These are phyloP conservation scores for Canna indica DNA, from an alignment of 176 grass and related monocot genomes.

Conservation along the genomic window DNA sequence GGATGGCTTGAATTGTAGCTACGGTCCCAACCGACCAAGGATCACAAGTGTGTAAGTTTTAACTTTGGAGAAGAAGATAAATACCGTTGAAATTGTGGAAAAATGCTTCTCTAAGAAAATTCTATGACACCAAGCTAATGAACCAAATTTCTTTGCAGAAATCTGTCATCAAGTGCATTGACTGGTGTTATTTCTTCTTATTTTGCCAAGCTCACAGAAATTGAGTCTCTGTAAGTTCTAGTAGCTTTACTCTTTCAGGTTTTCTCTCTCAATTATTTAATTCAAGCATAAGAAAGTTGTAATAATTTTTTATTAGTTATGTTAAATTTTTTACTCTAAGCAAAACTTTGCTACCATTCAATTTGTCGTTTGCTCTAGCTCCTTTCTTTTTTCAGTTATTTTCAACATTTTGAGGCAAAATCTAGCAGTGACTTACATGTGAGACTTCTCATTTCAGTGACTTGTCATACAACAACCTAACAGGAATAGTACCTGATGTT, in stretches of 20 bases:
- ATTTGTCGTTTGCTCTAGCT: background rate
- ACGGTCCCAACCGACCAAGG: slow-evolving; percentile 27
- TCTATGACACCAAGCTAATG: background rate
- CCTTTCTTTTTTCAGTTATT: background rate
- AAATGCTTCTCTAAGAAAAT: background rate
- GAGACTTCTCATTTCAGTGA: slow-evolving; percentile 31
- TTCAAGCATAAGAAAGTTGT: background rate
- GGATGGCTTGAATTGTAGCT: slow-evolving; percentile 50
- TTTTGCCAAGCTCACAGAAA: slow-evolving; percentile 31
- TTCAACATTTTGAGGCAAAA: background rate
- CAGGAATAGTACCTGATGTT: slow-evolving; percentile 33
- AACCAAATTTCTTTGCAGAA: slow-evolving; percentile 27
- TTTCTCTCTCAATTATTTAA: background rate
- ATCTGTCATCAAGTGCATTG: slow-evolving; percentile 34
- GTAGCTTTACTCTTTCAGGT: background rate
- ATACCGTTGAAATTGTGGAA: background rate
- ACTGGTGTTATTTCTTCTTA: slow-evolving; percentile 29
- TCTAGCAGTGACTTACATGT: background rate
- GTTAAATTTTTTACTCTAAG: background rate
- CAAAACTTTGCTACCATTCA: background rate
- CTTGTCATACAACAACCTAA: slow-evolving; percentile 56
- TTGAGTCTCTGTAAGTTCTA: slow-evolving; percentile 33
- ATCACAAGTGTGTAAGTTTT: slow-evolving; percentile 44
- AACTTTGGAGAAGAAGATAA: background rate
- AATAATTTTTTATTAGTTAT: too few species aligned